Evolutionary conservation across 805 yeast genomes (phyloP).

Genomic region (Torulaspora delbrueckii): DNA sequence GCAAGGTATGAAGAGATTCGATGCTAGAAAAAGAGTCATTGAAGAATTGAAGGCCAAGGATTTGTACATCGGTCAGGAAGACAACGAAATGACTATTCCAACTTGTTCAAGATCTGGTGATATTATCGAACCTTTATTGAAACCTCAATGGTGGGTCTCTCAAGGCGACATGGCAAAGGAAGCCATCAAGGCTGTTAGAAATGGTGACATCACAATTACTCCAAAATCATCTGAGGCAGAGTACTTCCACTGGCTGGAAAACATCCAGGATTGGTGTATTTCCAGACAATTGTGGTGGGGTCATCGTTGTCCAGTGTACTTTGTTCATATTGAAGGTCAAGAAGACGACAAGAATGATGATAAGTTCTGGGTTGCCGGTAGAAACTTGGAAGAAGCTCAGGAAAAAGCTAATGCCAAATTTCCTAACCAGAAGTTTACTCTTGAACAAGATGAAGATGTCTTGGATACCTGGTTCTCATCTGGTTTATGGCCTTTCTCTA

Average conservation of each 20-base stretch:
- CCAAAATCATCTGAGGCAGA: slow-evolving; percentile 92
- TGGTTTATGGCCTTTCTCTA: slow-evolving; percentile 96
- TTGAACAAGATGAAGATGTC: slow-evolving; percentile 96
- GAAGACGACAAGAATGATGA: slow-evolving; percentile 59
- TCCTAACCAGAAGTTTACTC: slow-evolving; percentile 61
- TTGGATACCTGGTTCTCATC: slow-evolving; percentile 98
- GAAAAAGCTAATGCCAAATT: slow-evolving; percentile 72
- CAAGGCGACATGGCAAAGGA: slow-evolving; percentile 84
- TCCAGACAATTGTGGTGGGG: slow-evolving; percentile 96
- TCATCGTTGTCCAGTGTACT: slow-evolving; percentile 95
- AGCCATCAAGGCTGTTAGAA: slow-evolving; percentile 79
- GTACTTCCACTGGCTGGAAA: slow-evolving; percentile 91
- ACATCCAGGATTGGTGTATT: slow-evolving; percentile 98
- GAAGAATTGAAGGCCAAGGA: slow-evolving; percentile 71
- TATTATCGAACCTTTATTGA: slow-evolving; percentile 89
- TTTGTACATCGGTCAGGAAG: slow-evolving; percentile 76
- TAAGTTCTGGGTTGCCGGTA: slow-evolving; percentile 87
- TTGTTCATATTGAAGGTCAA: slow-evolving; percentile 71
- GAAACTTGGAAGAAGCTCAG: slow-evolving; percentile 75
- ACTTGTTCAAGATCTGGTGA: slow-evolving; percentile 95
- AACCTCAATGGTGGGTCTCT: slow-evolving; percentile 99
- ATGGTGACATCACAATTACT: slow-evolving; percentile 72
- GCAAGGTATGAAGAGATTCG: slow-evolving; percentile 87
- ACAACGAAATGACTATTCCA: slow-evolving; percentile 95
- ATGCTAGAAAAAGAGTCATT: slow-evolving; percentile 82